phyloP scores from a whole-genome alignment of 2,329 filamentous ascomycete species.

The Fusarium oligoseptatum region DNA sequence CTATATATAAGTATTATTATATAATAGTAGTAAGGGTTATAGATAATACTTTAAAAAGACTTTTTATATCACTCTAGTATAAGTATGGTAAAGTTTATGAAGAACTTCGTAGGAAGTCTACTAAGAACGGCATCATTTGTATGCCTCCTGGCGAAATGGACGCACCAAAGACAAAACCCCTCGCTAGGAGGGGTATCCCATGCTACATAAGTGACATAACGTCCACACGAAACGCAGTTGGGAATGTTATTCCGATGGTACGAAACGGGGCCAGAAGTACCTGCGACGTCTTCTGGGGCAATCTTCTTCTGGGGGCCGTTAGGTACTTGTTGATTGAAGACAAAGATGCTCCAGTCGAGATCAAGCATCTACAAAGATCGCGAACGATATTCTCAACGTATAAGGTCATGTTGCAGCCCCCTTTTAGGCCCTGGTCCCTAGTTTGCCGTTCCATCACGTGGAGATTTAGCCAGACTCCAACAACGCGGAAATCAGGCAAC shows the following conservation, averaged over 20 bases:
- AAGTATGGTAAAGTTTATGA: neutral
- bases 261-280: neutral
- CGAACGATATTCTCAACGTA: neutral
- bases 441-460: neutral
- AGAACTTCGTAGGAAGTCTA: neutral
- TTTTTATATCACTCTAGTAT: neutral
- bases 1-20: neutral
- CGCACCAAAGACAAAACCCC: neutral
- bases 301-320: neutral
- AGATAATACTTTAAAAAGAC: neutral
- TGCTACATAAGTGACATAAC: neutral
- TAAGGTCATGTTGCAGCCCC: neutral
- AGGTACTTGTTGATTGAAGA: neutral
- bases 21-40: neutral
- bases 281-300: neutral
- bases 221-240: accelerated
- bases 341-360: neutral
- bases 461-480: neutral
- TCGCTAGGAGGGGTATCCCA: neutral
- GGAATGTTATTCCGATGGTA: neutral
- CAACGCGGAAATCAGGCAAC: neutral
- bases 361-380: neutral
- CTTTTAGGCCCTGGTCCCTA: too few relatives aligned
- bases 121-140: neutral
- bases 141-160: neutral